Base-by-base conservation (phyloP, 1,139 yeast species). In the Yamadazyma triangularis region DNA sequence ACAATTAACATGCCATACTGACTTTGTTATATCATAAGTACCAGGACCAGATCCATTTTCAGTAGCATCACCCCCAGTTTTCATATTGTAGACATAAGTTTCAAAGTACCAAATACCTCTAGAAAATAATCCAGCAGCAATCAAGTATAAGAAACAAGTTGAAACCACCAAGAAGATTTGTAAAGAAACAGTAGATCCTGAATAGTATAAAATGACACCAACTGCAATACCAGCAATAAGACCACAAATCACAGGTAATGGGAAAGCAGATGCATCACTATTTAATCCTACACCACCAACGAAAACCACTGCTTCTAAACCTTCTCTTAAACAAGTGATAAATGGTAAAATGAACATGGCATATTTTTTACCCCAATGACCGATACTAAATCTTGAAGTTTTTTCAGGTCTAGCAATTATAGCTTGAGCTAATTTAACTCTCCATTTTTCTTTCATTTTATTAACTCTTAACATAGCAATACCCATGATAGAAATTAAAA, bases 1-100 rank as follows among this genome's bases (percentile, higher is more conserved):
- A 61, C 95, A 86, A 68, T 86, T 85, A 38, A 86, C 87, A 57
- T 86, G 95, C 84, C 93, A 86, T 11, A 86, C 94, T 5, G 84
- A 58, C 48, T 71, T 68, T 34, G 64, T 49, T 43, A 86, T 74
- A 54, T 86, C 79, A 56, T 86, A 86, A 21, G 94, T 79, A 47
- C 95, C 95, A 27, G 91, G 87, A 42, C 95, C 95, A 29, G 82
- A 73, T 41, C 95, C 95, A 43, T 66, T 61, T 59, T 86, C 95
- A 22, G 88, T 67, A 18, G 91, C 89, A 60, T 85, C 95, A 58
- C 85, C 86, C 51, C 95, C 95, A 13, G 86, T 77, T 31, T 62
- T 55, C 38, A 63, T 50, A 57, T 73, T 72, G 60, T 72, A 86
- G 27, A 52, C 56, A 53, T 84, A 73, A 45, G 64, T 68, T 58